Base-by-base conservation (phyloP, 495 filamentous ascomycete genomes). In the Penicillium verhagenii region DNA sequence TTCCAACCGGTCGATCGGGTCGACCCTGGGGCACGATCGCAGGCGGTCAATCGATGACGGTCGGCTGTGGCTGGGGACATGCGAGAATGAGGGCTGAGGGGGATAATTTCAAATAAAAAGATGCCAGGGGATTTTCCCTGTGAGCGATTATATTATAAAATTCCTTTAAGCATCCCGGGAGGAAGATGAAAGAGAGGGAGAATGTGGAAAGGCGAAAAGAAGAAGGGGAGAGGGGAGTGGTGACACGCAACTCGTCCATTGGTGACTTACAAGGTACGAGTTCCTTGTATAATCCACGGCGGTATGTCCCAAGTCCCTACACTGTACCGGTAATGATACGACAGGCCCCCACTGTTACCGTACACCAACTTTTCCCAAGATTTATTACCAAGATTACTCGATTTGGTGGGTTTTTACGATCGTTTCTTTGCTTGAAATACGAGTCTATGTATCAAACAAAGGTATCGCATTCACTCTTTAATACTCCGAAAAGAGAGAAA, bases 21-120 rank as follows among this genome's bases (percentile, higher is more conserved):
- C 48, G 47, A 50, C 53, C 53, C 48, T 60, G 45, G 47, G 38
- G 42, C n/a, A 50, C 39, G 47, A 47, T 57, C 37, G 45, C 45
- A 54, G 54, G 44, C 53, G 58, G 54, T 61, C 58, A 60, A 57
- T 60, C 20, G 37, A 43, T 35, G 33, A 45, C 5, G 42, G 42
- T 45, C 31, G 42, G 49, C 6, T 39, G 49, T 31, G 43, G 13
- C 39, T 52, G 48, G 46, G 39, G 54, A 7, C 19, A 43, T 38
- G 44, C 13, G 51, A 45, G 28, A 16, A 49, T 24, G 18, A 20
- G 45, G 10, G 19, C 35, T 4, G 35, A 16, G 37, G 19, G 37
- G n/a, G n/a, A 39, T 11, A 39, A n/a, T 18, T 6, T 16, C 7
- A 16, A 6, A 6, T 39, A 16, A 16, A 38, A 39, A 39, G n/a